Conservation (phyloP, 139 green algal species). For the Trebouxia sp. region DNA sequence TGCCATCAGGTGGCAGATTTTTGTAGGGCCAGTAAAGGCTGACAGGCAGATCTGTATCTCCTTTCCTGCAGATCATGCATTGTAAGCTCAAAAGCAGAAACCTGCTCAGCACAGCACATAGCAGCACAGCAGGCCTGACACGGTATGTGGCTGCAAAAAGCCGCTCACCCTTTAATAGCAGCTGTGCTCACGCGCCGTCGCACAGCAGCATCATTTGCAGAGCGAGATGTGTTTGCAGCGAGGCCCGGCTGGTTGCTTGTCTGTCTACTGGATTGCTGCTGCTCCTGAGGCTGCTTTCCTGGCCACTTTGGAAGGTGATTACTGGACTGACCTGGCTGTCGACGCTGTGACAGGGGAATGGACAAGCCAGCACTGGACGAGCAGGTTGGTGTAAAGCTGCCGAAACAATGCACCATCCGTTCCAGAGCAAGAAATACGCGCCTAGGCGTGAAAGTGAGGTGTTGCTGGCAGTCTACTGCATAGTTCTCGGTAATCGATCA, state of each 20-base stretch:
- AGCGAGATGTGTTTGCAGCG: too few relatives aligned
- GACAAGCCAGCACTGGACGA: too few relatives aligned
- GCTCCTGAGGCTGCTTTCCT: not conserved
- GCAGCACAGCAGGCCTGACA: too few relatives aligned
- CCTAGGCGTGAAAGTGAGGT: too few relatives aligned
- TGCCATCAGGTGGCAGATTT: conserved; percentile 22
- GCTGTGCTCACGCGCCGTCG: not conserved
- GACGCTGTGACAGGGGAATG: too few relatives aligned
- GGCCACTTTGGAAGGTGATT: not conserved
- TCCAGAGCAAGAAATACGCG: not conserved
- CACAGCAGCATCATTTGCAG: too few relatives aligned
- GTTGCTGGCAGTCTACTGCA: not conserved
- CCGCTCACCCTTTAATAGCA: not conserved
- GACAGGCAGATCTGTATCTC: not conserved
- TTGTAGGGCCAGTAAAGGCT: conserved; percentile 25
- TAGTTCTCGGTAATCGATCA: not conserved
- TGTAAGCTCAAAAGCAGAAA: too few relatives aligned
- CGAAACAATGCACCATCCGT: conserved; percentile 3
- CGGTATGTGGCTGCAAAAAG: too few relatives aligned
- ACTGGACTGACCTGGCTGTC: not conserved
- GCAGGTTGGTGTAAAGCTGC: not conserved
- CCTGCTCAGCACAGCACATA: too few relatives aligned
- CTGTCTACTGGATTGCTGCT: not conserved
- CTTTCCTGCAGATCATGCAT: not conserved
- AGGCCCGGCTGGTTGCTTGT: too few relatives aligned